Base-by-base conservation (phyloP, 495 filamentous ascomycete species). In the Hypoxylon trugodes region DNA sequence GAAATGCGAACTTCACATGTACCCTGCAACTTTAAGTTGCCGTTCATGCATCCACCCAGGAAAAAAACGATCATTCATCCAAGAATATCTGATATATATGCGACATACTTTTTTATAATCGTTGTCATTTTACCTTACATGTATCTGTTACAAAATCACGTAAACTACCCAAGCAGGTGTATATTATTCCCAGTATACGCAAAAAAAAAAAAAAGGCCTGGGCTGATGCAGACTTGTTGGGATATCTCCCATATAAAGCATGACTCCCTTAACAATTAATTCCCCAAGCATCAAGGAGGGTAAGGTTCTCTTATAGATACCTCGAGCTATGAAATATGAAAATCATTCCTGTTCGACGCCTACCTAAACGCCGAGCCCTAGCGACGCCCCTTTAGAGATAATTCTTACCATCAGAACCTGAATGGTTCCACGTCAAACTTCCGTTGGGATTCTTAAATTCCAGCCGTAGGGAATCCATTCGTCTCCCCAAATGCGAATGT, bases 331-430 rank as follows among this genome's bases (percentile, higher is more conserved):
- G 36, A 47, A 48, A 46, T 37, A 46, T 40, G 30, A 57, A 48
- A 50, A 22, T 24, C 51, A 49, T 48, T 57, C 63, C 42, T 38
- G 26, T 57, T 53, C 51, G 52, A 61, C 46, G 41, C 58, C 64
- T 42, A n/a, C 46, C 47, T 47, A 32, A 61, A 58, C 52, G 52
- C 52, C 58, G 21, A 59, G 40, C 47, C 64, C 18, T 36, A 24
- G 16, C 52, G 40, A n/a, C n/a, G n/a, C n/a, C 56, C 64, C 38
- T 35, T 58, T 16, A 35, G 9, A 16, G 45, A 53, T 26, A 15
- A 67, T 37, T 42, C 46, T 49, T 49, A 30, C 22, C 26, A 30
- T 24, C n/a, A 52, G 12, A 28, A 21, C 35, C 35, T 26, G 40
- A 26, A 13, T 32, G 33, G 47, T 30, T 48, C 52, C 42, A 25